These are phyloP conservation scores for Avicennia marina DNA, from an alignment of 257 asterid genomes.

Conservation along the genomic window DNA sequence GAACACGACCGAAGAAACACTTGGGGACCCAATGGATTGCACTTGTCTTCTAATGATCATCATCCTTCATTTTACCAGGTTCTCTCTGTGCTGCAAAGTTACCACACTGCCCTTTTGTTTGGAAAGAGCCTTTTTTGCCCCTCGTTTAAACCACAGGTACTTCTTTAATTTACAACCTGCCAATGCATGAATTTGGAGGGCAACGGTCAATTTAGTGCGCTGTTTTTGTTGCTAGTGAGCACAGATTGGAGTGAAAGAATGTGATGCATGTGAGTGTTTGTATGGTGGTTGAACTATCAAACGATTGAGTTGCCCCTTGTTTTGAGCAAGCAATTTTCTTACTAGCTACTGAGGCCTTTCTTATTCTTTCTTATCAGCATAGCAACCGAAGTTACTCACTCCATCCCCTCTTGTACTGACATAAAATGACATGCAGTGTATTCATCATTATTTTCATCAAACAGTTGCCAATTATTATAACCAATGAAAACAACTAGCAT, in stretches of 20 bases:
- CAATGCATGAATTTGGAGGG: too few species aligned
- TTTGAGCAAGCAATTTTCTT: slow-evolving; percentile 16
- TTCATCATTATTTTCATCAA: slow-evolving; percentile 15
- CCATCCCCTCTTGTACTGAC: slow-evolving; percentile 15
- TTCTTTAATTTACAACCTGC: too few species aligned
- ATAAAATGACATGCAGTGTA: slow-evolving; percentile 8
- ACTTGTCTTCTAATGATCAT: slow-evolving; percentile 44
- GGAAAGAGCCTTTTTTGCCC: too few species aligned
- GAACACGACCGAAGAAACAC: slow-evolving; percentile 54
- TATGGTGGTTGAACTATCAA: slow-evolving; percentile 61
- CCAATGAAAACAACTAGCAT: too few species aligned
- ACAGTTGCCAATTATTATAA: slow-evolving; percentile 17
- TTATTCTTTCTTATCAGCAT: slow-evolving; percentile 10
- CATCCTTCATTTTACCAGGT: not conserved
- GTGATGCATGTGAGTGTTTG: slow-evolving; percentile 50
- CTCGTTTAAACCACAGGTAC: too few species aligned
- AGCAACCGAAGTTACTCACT: not conserved
- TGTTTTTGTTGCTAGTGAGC: slow-evolving; percentile 2
- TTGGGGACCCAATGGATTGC: slow-evolving; percentile 62
- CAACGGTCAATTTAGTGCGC: not conserved
- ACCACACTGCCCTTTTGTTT: slow-evolving; percentile 15
- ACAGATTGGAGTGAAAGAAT: slow-evolving; percentile 28
- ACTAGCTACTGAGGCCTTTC: slow-evolving; percentile 9
- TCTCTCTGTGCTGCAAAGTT: not conserved
- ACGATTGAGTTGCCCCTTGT: slow-evolving; percentile 46